These are phyloP conservation scores for Hyaloscypha variabilis DNA, from an alignment of 495 filamentous ascomycete genomes.

Conservation along the genomic window DNA sequence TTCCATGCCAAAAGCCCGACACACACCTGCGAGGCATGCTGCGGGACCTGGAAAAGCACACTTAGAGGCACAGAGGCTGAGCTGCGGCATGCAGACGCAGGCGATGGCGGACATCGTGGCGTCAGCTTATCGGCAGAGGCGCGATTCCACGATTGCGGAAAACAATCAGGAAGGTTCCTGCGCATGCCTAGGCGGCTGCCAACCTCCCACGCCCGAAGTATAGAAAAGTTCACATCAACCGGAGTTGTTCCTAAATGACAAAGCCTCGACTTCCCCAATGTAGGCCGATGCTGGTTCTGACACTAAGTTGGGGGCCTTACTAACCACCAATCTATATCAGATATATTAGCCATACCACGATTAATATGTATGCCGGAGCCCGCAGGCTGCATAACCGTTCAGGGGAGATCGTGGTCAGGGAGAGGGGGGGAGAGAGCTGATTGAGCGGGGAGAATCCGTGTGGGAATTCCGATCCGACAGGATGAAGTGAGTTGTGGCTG, in stretches of 20 bases:
- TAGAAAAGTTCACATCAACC: neutral
- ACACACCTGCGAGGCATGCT: neutral
- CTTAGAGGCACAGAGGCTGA: neutral
- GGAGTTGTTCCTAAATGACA: neutral
- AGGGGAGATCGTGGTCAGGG: neutral
- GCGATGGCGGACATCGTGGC: conserved; percentile 8
- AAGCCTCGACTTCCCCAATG: neutral
- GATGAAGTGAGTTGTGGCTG: conserved; percentile 5
- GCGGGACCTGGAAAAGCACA: neutral
- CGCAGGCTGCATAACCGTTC: neutral
- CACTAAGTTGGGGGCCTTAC: neutral
- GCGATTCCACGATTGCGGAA: neutral
- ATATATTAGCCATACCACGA: conserved; percentile 3
- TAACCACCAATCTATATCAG: neutral
- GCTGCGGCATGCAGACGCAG: conserved; percentile 1
- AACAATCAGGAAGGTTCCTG: neutral
- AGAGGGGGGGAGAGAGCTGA: neutral
- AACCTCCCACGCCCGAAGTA: neutral
- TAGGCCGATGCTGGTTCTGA: neutral
- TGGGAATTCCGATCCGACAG: neutral
- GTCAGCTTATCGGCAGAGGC: conserved; percentile 1
- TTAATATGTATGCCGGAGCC: neutral
- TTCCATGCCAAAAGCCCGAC: neutral
- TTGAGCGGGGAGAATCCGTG: conserved; percentile 1
- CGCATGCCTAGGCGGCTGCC: too few relatives aligned